phyloP scores from a whole-genome alignment of 2,329 filamentous ascomycete species.

The Aspergillus nomiae region DNA sequence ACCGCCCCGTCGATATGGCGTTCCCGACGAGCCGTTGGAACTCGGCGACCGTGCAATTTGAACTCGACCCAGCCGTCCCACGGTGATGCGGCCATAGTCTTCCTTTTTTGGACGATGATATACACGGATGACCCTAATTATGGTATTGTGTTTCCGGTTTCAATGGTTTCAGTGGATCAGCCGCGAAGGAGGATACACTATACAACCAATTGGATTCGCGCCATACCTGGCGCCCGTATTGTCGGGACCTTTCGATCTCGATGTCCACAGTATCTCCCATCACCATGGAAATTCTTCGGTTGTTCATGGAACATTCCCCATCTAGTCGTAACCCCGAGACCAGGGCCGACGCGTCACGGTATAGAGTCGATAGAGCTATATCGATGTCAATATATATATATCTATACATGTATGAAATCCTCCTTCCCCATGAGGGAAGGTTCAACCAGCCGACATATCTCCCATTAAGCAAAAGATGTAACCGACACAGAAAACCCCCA shows the following conservation, averaged over 20 bases:
- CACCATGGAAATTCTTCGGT: neutral
- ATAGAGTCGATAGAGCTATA: neutral
- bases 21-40: neutral
- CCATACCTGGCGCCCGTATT: neutral
- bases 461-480: neutral
- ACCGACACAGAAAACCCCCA: neutral
- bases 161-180: neutral
- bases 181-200: neutral
- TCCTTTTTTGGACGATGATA: neutral
- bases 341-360: neutral
- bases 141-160: no score
- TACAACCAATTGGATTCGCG: neutral
- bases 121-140: neutral
- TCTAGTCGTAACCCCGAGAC: neutral
- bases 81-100: neutral
- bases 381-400: neutral
- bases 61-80: neutral
- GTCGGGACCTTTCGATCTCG: constrained; percentile 1
- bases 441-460: no score
- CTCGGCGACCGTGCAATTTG: neutral
- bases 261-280: neutral
- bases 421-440: no score
- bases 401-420: neutral
- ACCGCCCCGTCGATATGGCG: constrained; percentile 2
- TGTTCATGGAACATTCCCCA: neutral